These are phyloP conservation scores for Colletotrichum graminicola DNA, from an alignment of 2,329 filamentous ascomycete species.

Conservation along the genomic window DNA sequence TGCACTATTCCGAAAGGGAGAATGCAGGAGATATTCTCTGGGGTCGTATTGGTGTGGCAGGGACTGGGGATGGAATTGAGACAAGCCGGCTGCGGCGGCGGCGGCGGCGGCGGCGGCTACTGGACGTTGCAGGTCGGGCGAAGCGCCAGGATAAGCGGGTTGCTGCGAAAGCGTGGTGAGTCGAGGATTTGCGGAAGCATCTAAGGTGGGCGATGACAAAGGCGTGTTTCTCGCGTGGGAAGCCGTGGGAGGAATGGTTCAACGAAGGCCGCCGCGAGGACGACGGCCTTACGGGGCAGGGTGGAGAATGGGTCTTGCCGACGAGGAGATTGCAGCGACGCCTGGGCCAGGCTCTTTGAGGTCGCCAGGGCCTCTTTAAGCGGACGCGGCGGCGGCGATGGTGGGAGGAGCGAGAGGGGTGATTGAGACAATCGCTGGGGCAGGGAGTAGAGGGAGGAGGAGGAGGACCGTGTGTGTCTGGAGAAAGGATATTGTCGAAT, in stretches of 20 bases:
- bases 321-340: constrained; percentile 36
- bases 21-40: constrained; percentile 47
- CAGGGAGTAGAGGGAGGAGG: background rate
- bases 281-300: constrained; percentile 58
- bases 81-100: constrained; percentile 34
- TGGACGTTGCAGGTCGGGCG: constrained; percentile 31
- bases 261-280: constrained; percentile 58
- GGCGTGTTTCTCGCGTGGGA: constrained; percentile 52
- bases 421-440: constrained; percentile 10
- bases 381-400: constrained; percentile 9
- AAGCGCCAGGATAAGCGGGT: constrained; percentile 48
- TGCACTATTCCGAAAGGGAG: constrained; percentile 61
- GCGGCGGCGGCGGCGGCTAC: constrained; percentile 39
- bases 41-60: constrained; percentile 34
- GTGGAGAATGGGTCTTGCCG: constrained; percentile 32
- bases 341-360: constrained; percentile 33
- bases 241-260: constrained; percentile 61
- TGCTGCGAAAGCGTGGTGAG: constrained; percentile 50
- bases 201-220: constrained; percentile 46
- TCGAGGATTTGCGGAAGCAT: constrained; percentile 49
- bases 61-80: constrained; percentile 41
- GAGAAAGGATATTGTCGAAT: constrained; percentile 13
- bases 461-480: constrained; percentile 18
- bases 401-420: background rate
- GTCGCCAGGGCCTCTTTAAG: constrained; percentile 39